Conservation (phyloP, 2,329 filamentous ascomycete species). For the Chaetomium sp. region DNA sequence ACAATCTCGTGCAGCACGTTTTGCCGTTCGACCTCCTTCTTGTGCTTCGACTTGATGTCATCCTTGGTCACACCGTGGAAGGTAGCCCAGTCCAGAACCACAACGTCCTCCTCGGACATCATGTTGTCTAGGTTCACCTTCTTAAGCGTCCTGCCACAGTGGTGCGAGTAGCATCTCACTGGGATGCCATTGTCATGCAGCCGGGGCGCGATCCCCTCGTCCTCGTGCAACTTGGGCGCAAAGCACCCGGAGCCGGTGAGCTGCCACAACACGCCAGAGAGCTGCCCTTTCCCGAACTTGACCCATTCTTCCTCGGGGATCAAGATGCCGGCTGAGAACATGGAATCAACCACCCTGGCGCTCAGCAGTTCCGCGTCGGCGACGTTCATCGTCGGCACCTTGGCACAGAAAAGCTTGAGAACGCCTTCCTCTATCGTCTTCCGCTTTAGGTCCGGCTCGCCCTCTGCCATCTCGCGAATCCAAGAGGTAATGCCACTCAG, state of each 20-base stretch:
- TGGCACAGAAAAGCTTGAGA: constrained; percentile 85
- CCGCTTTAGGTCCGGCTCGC: constrained; percentile 83
- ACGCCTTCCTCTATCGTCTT: constrained; percentile 85
- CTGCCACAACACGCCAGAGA: constrained; percentile 92
- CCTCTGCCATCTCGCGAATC: constrained; percentile 87
- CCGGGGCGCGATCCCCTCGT: constrained; percentile 63
- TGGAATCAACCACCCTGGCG: constrained; percentile 72
- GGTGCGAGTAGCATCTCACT: constrained; percentile 87
- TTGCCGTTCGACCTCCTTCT: constrained; percentile 89
- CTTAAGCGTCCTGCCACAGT: constrained; percentile 91
- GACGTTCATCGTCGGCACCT: constrained; percentile 97
- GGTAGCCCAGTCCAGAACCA: constrained; percentile 81
- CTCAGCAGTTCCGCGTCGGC: constrained; percentile 91
- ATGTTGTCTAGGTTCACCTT: constrained; percentile 86
- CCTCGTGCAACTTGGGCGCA: constrained; percentile 76
- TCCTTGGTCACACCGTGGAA: constrained; percentile 85
- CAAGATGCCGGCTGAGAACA: constrained; percentile 77
- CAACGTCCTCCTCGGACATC: constrained; percentile 66
- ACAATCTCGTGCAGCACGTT: constrained; percentile 96
- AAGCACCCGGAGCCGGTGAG: constrained; percentile 92
- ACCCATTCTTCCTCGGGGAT: constrained; percentile 96
- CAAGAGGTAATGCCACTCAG: constrained; percentile 83
- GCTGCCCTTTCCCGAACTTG: constrained; percentile 77
- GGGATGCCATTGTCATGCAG: constrained; percentile 71
- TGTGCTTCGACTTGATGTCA: constrained; percentile 68